A percentile compares a stretch with the other conserved stretches of the same genome.
Evolutionary conservation across 495 filamentous ascomycete genomes (phyloP).

Genomic region (Penicillium ochrochloron): DNA sequence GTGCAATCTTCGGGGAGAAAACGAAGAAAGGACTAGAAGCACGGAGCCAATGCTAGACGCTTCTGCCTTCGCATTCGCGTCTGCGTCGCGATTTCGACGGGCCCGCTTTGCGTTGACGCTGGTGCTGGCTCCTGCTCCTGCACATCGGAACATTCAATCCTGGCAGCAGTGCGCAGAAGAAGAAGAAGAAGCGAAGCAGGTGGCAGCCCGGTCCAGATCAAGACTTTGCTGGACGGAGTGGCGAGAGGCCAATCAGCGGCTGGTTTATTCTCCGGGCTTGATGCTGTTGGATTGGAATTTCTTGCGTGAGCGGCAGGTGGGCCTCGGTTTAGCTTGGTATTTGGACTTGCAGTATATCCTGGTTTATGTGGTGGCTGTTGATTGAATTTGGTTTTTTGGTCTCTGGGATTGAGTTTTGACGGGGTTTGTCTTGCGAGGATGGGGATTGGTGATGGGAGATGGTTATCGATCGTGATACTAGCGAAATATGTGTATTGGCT

Average conservation of each 20-base stretch:
- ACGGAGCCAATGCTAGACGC: neutral
- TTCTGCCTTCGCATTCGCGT: neutral
- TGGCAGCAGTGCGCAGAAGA: conserved; percentile 15
- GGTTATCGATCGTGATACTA: neutral
- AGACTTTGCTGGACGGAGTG: conserved; percentile 43
- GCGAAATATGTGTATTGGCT: neutral
- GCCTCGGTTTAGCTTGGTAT: conserved; percentile 2
- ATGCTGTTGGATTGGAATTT: conserved; percentile 19
- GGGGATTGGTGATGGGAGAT: neutral
- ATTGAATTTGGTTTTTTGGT: neutral
- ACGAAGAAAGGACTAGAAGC: neutral
- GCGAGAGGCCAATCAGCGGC: conserved; percentile 39
- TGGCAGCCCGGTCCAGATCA: conserved; percentile 59
- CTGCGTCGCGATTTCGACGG: conserved; percentile 2
- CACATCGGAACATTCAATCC: conserved; percentile 17
- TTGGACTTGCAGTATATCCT: neutral
- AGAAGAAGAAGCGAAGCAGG: conserved; percentile 16
- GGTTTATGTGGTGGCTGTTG: neutral
- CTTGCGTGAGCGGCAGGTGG: conserved; percentile 23
- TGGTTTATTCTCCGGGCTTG: conserved; percentile 29
- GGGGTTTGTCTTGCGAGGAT: neutral
- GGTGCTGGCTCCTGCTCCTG: neutral
- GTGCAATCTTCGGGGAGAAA: conserved; percentile 6
- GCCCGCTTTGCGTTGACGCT: neutral
- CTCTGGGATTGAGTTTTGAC: neutral